Evolutionary conservation across 2,329 filamentous ascomycete genomes (phyloP).

Genomic region (Xylariomycetidae sp.): DNA sequence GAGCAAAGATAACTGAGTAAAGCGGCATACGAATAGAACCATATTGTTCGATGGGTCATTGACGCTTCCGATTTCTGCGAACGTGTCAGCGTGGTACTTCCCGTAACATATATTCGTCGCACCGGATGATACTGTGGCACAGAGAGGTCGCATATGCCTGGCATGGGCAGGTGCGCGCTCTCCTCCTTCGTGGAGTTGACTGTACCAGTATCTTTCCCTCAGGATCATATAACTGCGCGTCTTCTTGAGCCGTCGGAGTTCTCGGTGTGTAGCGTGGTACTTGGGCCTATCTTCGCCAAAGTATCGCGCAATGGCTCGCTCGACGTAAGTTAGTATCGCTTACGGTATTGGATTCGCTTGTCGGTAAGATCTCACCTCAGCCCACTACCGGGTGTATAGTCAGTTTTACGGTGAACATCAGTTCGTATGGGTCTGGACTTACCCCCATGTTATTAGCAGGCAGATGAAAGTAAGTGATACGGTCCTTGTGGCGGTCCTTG

Average conservation of each 20-base stretch:
- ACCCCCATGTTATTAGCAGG: slow-evolving; percentile 29
- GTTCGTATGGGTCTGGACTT: slow-evolving; percentile 6
- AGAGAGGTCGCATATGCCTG: slow-evolving; percentile 30
- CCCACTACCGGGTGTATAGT: slow-evolving; percentile 16
- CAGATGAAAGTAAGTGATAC: slow-evolving; percentile 23
- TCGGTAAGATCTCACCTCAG: slow-evolving; percentile 15
- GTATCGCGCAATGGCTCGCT: slow-evolving; percentile 26
- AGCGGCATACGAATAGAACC: slow-evolving; percentile 16
- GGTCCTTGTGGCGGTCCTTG: not conserved
- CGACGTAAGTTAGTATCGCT: not conserved
- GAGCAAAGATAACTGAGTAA: not conserved
- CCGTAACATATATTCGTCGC: not conserved
- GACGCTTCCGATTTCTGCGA: slow-evolving; percentile 5
- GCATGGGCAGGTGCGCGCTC: slow-evolving; percentile 23
- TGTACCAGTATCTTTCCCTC: slow-evolving; percentile 27
- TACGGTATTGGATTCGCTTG: not conserved
- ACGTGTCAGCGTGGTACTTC: not conserved
- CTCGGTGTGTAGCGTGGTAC: slow-evolving; percentile 4
- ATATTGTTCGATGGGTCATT: slow-evolving; percentile 12
- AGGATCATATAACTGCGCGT: slow-evolving; percentile 21
- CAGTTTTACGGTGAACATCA: not conserved
- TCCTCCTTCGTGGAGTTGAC: slow-evolving; percentile 29
- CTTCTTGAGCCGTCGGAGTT: slow-evolving; percentile 3
- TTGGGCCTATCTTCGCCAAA: slow-evolving; percentile 15
- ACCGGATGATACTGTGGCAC: slow-evolving; percentile 23